Evolutionary conservation across 208 protist genomes (phyloP).

Genomic region (Lotmaria passim): DNA sequence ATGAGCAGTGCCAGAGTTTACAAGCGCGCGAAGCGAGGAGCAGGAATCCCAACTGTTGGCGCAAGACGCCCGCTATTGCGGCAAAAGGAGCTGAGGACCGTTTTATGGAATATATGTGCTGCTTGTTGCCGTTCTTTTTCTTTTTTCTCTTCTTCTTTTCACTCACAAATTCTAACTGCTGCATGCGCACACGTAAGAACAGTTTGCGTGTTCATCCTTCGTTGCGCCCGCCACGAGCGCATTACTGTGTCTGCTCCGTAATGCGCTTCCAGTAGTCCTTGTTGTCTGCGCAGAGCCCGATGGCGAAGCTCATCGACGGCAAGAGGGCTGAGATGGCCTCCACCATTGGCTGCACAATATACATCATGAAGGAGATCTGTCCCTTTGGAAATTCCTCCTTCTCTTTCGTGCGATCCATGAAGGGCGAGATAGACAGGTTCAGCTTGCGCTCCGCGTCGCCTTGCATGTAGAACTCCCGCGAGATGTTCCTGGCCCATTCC

Average conservation of each 20-base stretch:
- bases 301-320: slow-evolving; percentile 77
- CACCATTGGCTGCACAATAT: slow-evolving; percentile 91
- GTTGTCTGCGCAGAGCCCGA: slow-evolving; percentile 84
- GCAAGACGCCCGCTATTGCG: too few species aligned
- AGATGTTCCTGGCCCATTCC: slow-evolving; percentile 93
- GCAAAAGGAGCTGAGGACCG: too few species aligned
- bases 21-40: too few species aligned
- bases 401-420: slow-evolving; percentile 91
- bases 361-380: slow-evolving; percentile 94
- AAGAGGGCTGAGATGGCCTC: slow-evolving; percentile 87
- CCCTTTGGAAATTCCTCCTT: slow-evolving; percentile 85
- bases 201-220: neutral
- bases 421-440: slow-evolving; percentile 88
- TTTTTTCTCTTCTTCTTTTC: neutral
- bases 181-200: neutral
- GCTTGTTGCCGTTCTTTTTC: neutral
- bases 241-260: slow-evolving; percentile 36
- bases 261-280: slow-evolving; percentile 81
- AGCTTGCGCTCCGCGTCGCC: slow-evolving; percentile 89
- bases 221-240: too few species aligned
- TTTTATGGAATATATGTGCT: neutral
- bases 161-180: neutral
- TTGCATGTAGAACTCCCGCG: slow-evolving; percentile 93
- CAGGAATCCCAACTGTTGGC: too few species aligned
- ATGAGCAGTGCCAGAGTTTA: too few species aligned